Base-by-base conservation (phyloP, 2,329 filamentous ascomycete species). In the Parastagonospora avenae region DNA sequence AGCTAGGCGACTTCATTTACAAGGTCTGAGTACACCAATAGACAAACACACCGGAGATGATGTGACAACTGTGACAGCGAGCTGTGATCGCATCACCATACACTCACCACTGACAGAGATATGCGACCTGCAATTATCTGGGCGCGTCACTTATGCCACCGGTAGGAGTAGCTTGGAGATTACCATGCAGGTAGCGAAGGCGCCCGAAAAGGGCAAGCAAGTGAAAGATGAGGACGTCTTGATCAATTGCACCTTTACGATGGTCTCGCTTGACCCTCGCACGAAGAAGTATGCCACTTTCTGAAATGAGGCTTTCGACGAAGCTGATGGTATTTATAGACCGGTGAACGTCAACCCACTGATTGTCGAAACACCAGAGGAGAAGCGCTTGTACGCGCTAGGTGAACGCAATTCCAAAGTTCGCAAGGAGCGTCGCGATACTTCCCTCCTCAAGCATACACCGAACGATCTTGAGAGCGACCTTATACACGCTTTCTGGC, bases 91-190 rank as follows among this genome's bases (percentile, higher is more conserved):
- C 42, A 87, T 87, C 59, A 82, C 80, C 3, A 85, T 92, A 59
- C 83, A 89, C 41, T 83, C 89, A 52, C 88, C 88, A 0, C 76
- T 92, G 19, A 88, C 84, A 32, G 88, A 91, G 63, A 90, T 92
- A 46, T 91, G 88, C 59, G 89, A 92, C 69, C 82, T 92, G 8
- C 86, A 92, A 64, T 82, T 91, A 33, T 89, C 86, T 50, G 85
- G 85, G 4, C 79, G 83, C 55, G 85, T 87, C 15, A 85, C 88
- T 0, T 91, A 90, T 67, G 87, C 88, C 0, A 88, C 88, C 1
- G 88, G 89, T 0, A 76, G 88, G 50, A 89, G 85, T 52, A 90
- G 86, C 66, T 84, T 90, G 72, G 88, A 91, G 61, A 85, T 91
- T 8, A 89, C 87, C 0, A 82, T 89, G 59, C 86, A 89, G 67